Evolutionary conservation across 2,329 filamentous ascomycete species (phyloP).

Genomic region (Trichoderma koningiopsis): DNA sequence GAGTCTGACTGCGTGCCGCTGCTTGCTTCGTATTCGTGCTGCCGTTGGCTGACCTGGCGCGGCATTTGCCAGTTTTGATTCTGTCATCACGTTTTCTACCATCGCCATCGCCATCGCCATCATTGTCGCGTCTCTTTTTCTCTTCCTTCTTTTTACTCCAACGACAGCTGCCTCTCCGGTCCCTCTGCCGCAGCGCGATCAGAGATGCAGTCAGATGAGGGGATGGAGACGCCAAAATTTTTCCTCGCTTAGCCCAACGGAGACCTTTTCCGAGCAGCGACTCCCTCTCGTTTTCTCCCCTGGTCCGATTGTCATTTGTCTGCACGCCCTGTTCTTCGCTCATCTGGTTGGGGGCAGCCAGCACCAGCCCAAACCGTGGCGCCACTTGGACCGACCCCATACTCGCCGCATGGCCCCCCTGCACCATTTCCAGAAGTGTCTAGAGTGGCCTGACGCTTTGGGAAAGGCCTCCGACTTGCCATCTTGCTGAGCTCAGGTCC

Average conservation of each 20-base stretch:
- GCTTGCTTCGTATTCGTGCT: not conserved
- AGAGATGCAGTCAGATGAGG: constrained; percentile 18
- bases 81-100: too few relatives aligned
- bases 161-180: not conserved
- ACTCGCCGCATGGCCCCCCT: constrained; percentile 26
- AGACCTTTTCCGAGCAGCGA: constrained; percentile 23
- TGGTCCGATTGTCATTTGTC: constrained; percentile 20
- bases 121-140: too few relatives aligned
- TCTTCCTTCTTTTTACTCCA: not conserved
- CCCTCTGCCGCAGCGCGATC: not conserved
- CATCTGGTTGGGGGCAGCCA: constrained; percentile 21
- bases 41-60: not conserved
- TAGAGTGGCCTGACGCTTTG: constrained; percentile 19
- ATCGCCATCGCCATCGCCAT: too few relatives aligned
- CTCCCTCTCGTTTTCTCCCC: constrained; percentile 5
- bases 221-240: constrained; percentile 8
- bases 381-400: constrained; percentile 24
- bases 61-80: not conserved
- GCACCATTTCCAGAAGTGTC: constrained; percentile 13
- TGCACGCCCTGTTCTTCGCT: constrained; percentile 20
- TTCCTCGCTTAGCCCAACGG: constrained; percentile 24
- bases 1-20: constrained; percentile 7
- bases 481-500: constrained; percentile 23
- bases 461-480: constrained; percentile 22
- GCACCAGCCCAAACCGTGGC: constrained; percentile 23